These are phyloP conservation scores for Aspergillus sparsus DNA, from an alignment of 495 filamentous ascomycete species.

Conservation along the genomic window DNA sequence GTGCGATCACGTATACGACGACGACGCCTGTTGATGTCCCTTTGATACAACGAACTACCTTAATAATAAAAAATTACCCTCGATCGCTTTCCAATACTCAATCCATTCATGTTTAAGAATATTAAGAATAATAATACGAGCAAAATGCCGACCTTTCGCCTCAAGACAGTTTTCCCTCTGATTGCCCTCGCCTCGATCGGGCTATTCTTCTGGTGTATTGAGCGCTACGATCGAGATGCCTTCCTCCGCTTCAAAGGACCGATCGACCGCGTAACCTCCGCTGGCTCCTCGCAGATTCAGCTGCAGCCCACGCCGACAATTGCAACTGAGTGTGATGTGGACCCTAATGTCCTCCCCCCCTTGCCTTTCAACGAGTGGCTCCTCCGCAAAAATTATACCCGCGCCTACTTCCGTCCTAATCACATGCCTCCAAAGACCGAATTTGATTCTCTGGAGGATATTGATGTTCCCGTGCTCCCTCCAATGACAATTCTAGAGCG, in stretches of 20 bases:
- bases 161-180: constrained; percentile 49
- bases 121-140: constrained; percentile 32
- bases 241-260: constrained; percentile 46
- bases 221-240: constrained; percentile 47
- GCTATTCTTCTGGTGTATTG: constrained; percentile 49
- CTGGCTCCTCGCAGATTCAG: constrained; percentile 28
- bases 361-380: constrained; percentile 50
- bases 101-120: constrained; percentile 43
- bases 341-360: constrained; percentile 41
- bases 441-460: constrained; percentile 45
- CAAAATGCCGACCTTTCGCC: constrained; percentile 49
- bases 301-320: constrained; percentile 22
- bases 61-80: constrained; percentile 13
- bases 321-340: constrained; percentile 36
- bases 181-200: constrained; percentile 47
- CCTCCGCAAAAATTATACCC: constrained; percentile 51
- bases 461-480: constrained; percentile 46
- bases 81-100: constrained; percentile 5
- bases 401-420: constrained; percentile 48
- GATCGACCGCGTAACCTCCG: constrained; percentile 33
- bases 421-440: constrained; percentile 41
- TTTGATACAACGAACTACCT: constrained; percentile 18
- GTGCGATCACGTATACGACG: constrained; percentile 21
- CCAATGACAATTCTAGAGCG: constrained; percentile 50
- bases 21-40: constrained; percentile 13